Evolutionary conservation across 441 rosid genomes (phyloP).

Genomic region (Bruguiera hainesii): DNA sequence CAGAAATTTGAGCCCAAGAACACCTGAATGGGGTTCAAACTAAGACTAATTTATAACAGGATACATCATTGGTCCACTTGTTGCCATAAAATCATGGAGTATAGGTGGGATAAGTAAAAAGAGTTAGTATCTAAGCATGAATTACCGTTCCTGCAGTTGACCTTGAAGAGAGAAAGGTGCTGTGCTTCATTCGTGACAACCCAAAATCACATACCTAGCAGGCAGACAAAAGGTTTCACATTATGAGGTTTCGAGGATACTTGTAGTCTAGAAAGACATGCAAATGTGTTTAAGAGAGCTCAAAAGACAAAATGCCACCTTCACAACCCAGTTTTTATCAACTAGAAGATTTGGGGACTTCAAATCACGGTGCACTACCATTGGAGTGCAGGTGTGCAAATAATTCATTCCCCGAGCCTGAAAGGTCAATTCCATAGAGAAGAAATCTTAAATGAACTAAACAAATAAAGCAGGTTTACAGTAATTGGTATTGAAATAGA

Average conservation of each 20-base stretch:
- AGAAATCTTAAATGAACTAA: slow-evolving; percentile 15
- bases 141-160: slow-evolving; percentile 98
- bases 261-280: slow-evolving; percentile 10
- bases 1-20: too few relatives aligned
- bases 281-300: background rate
- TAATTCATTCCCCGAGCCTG: slow-evolving; percentile 99
- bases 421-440: slow-evolving; percentile 27
- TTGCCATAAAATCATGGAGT: too few relatives aligned
- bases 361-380: slow-evolving; percentile 88
- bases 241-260: slow-evolving; percentile 15
- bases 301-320: slow-evolving; percentile 43
- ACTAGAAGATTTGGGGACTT: slow-evolving; percentile 97
- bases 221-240: slow-evolving; percentile 14
- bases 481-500: slow-evolving; percentile 4
- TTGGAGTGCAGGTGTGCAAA: slow-evolving; percentile 83
- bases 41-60: too few relatives aligned
- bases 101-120: background rate
- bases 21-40: too few relatives aligned
- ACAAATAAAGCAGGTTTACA: slow-evolving; percentile 17
- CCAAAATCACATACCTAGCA: slow-evolving; percentile 88
- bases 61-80: too few relatives aligned
- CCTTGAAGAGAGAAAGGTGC: slow-evolving; percentile 88
- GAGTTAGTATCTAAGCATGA: slow-evolving; percentile 1
- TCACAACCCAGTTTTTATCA: slow-evolving; percentile 95
- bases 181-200: slow-evolving; percentile 83